Conservation (phyloP, 1,139 yeast genomes). For the Magnusiomyces magnusii region DNA sequence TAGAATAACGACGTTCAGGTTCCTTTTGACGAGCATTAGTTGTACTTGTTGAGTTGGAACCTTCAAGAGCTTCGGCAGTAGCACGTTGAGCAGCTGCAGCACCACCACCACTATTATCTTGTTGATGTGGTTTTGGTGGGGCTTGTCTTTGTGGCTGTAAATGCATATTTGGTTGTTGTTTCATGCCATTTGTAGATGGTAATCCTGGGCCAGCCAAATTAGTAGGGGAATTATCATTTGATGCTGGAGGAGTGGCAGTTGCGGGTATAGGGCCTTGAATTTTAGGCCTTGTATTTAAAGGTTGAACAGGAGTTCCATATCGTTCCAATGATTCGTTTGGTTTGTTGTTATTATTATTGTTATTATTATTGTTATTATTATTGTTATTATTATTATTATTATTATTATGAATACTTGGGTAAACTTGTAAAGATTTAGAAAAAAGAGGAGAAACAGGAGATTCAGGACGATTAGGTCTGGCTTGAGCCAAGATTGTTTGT, state of each 20-base stretch:
- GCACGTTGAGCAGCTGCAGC: background rate
- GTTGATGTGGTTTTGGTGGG: background rate
- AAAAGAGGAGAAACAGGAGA: background rate
- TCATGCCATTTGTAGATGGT: conserved; percentile 2
- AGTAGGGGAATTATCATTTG: conserved; percentile 9
- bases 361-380: background rate
- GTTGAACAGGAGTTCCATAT: conserved; percentile 17
- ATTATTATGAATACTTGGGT: background rate
- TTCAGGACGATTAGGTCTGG: background rate
- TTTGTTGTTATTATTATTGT: background rate
- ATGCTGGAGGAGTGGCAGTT: conserved; percentile 7
- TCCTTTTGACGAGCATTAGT: conserved; percentile 6
- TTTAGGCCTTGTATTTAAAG: conserved; percentile 18
- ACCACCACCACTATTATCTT: background rate
- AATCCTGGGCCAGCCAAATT: background rate
- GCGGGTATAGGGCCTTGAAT: conserved; percentile 4
- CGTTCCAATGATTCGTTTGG: conserved; percentile 5
- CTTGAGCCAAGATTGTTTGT: background rate
- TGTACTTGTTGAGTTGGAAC: background rate
- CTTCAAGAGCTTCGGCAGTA: background rate
- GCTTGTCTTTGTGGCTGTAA: background rate
- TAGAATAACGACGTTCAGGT: conserved; percentile 54
- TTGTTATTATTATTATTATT: background rate
- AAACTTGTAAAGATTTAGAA: conserved; percentile 2
- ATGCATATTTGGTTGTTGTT: background rate